These are phyloP conservation scores for Aspergillus bridgeri DNA, from an alignment of 495 filamentous ascomycete genomes.

Conservation along the genomic window DNA sequence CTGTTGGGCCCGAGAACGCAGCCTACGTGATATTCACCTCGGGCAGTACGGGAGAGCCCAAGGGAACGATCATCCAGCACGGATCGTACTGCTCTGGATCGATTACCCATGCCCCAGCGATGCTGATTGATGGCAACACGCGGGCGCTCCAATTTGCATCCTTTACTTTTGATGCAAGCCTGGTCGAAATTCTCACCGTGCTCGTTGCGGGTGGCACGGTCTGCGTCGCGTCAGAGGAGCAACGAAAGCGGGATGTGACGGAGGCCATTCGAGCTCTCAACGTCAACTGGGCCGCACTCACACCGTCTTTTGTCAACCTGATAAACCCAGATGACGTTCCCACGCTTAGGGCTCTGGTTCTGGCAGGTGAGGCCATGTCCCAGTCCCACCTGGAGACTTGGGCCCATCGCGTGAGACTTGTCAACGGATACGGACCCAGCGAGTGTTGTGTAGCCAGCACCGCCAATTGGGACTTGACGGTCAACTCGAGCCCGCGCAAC, in stretches of 20 bases:
- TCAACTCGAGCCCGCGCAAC: slow-evolving; percentile 7
- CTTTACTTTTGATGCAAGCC: slow-evolving; percentile 57
- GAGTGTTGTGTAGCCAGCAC: slow-evolving; percentile 37
- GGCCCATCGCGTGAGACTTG: slow-evolving; percentile 19
- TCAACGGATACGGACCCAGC: slow-evolving; percentile 43
- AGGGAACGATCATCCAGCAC: slow-evolving; percentile 39
- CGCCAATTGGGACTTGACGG: slow-evolving; percentile 9
- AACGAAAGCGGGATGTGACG: slow-evolving; percentile 30
- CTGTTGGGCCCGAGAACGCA: slow-evolving; percentile 5
- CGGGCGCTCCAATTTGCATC: slow-evolving; percentile 60
- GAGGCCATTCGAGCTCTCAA: slow-evolving; percentile 30
- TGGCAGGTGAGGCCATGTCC: slow-evolving; percentile 44
- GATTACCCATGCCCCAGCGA: slow-evolving; percentile 32
- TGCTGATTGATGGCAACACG: slow-evolving; percentile 37
- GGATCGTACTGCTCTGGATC: slow-evolving; percentile 1
- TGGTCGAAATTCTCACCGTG: slow-evolving; percentile 56
- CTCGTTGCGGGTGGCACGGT: slow-evolving; percentile 52
- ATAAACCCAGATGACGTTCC: slow-evolving; percentile 37
- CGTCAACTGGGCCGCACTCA: slow-evolving; percentile 33
- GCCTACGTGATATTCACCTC: slow-evolving; percentile 25
- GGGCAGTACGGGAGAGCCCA: slow-evolving; percentile 34
- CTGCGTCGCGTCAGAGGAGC: slow-evolving; percentile 49
- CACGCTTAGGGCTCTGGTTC: slow-evolving; percentile 30
- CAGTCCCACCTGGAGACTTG: slow-evolving; percentile 18
- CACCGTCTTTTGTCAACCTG: slow-evolving; percentile 33